Base-by-base conservation (phyloP, 2,329 filamentous ascomycete species). In the Phaeophleospora eucalypticola region DNA sequence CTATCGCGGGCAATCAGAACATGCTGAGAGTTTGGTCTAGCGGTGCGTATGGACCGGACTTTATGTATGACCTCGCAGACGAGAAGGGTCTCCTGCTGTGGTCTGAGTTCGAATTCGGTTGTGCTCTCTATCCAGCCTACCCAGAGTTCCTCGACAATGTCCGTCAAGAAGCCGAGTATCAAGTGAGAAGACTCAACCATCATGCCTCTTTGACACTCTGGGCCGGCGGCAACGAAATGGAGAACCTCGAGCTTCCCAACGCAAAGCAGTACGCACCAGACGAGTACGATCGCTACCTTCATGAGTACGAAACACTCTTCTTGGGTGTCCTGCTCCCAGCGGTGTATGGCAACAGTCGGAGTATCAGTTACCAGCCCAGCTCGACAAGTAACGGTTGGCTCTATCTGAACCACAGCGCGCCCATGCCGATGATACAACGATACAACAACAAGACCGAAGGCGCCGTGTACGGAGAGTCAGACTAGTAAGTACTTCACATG, bases 21-120 rank as follows among this genome's bases (percentile, higher is more conserved):
- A 82, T 83, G 79, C 70, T 83, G 3, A 72, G 80, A 4, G 75
- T 83, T 2, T 83, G 81, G 81, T 72, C 79, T 3, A 10, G 78
- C 74, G 43, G 43, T 2, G 74, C 76, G 1, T 84, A 83, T 51
- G 69, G 74, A 1, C 79, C 78, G 1, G 79, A 83, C 51, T 82
- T 79, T 52, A 77, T 83, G 50, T 83, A 80, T 55, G 79, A 83
- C 46, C 66, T 82, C 8, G 81, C 80, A 1, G 80, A 84, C 58
- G 77, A 81, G 58, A 71, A 72, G 55, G 81, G 81, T 1, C 71
- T 84, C 4, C 65, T 83, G 4, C 67, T 83, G 0, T 83, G 80
- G 80, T 79, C 74, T 40, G 80, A 83, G 49, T 83, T 83, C 51
- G 71, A 83, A 56, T 83, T 82, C 57, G 75, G 77, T 9, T 80